Percentiles rank a stretch among this genome's conserved stretches.
These are phyloP conservation scores for Mollisiaceae sp. DNA, from an alignment of 2,329 filamentous ascomycete species.

Conservation along the genomic window DNA sequence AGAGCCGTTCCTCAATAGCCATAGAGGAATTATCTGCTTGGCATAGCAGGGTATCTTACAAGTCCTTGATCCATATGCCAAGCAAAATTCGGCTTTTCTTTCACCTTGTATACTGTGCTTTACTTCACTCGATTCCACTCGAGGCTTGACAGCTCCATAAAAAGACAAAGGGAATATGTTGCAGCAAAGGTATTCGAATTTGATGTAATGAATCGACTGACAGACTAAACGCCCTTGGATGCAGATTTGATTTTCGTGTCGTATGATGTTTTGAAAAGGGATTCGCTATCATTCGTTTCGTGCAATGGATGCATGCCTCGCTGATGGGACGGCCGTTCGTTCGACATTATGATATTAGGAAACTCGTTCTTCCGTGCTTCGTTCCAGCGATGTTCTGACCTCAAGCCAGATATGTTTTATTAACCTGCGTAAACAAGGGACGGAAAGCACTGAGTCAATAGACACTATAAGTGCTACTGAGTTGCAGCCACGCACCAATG, in stretches of 20 bases:
- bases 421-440: constrained; percentile 6
- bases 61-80: background rate
- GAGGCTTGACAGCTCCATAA: background rate
- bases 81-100: background rate
- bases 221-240: constrained; percentile 34
- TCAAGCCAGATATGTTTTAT: constrained; percentile 22
- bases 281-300: constrained; percentile 30
- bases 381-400: constrained; percentile 18
- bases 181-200: constrained; percentile 33
- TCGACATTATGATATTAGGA: constrained; percentile 37
- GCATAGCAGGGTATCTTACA: constrained; percentile 5
- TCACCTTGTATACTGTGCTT: constrained; percentile 1
- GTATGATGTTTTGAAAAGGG: constrained; percentile 20
- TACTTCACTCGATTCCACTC: background rate
- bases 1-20: background rate
- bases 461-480: constrained; percentile 29
- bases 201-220: constrained; percentile 2
- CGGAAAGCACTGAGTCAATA: background rate
- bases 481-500: constrained; percentile 90
- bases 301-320: constrained; percentile 30
- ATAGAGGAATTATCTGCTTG: background rate
- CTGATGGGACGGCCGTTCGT: constrained; percentile 26
- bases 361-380: constrained; percentile 30
- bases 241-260: constrained; percentile 33
- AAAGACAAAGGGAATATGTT: constrained; percentile 26